Percentiles rank a stretch among this genome's conserved stretches.
Evolutionary conservation across 2,329 filamentous ascomycete species (phyloP).

Genomic region (Septoria petroselini): DNA sequence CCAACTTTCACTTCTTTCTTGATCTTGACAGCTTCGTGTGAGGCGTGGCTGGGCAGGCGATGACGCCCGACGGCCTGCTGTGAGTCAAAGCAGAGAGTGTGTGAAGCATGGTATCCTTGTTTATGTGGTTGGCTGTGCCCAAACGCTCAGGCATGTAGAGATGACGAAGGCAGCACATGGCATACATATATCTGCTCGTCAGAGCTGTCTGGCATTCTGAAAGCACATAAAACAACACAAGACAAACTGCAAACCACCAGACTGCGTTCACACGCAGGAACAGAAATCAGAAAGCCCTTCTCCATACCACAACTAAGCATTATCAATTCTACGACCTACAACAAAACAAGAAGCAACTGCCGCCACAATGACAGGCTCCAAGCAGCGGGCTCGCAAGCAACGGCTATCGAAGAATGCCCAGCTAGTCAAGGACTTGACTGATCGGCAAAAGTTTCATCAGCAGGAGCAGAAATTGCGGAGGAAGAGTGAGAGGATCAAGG

Average conservation of each 20-base stretch:
- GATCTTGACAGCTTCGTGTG: not conserved
- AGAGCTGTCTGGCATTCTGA: not conserved
- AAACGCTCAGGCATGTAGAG: not conserved
- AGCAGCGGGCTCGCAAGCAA: conserved; percentile 5
- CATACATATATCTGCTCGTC: not conserved
- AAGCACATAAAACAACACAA: not conserved
- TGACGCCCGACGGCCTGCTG: conserved; percentile 3
- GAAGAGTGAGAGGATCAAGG: conserved; percentile 7
- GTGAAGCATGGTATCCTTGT: conserved; percentile 8
- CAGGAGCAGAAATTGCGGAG: conserved; percentile 7
- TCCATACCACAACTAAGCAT: not conserved
- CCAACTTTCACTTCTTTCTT: conserved; percentile 7
- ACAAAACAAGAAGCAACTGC: not conserved
- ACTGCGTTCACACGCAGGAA: not conserved
- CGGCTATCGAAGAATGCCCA: conserved; percentile 6
- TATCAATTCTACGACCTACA: not conserved
- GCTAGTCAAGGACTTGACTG: conserved; percentile 4
- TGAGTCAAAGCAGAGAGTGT: not conserved
- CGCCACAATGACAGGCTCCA: conserved; percentile 5
- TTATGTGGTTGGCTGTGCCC: not conserved
- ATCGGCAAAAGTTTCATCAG: conserved; percentile 1
- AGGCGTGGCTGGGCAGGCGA: not conserved
- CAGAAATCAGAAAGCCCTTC: no score
- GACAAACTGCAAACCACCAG: no score
- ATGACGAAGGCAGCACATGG: not conserved